Evolutionary conservation across 257 asterid species (phyloP), one percentile per base, ranked within the genome.

Genomic region (Nicotiana attenuata): DNA sequence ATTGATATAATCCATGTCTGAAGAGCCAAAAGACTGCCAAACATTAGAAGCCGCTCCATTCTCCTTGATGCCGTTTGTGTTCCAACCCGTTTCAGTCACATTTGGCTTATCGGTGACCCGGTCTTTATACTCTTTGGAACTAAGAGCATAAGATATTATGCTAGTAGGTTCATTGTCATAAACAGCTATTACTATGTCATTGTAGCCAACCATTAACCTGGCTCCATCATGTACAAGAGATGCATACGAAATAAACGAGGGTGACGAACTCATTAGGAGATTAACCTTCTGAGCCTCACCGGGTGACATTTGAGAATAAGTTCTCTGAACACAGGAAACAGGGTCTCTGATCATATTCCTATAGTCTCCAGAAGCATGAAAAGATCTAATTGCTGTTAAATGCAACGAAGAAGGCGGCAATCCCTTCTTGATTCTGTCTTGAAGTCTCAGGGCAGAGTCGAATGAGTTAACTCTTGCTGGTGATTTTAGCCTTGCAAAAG

Each of bases 331-430:
- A 47, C 76, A 85, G 26, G 85, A 55, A 76, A 92, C 79, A 1
- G 99, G 99, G 80, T 96, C 98, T 80, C 97, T 89, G 65, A 94
- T 88, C 99, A 94, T 93, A 85, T 88, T 68, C 78, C 91, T 85
- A 85, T 88, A 96, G 61, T 96, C 97, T 26, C 98, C 98, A 65
- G 93, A 96, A 78, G 98, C 97, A 82, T 96, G 98, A 83, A 96
- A 96, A 81, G 98, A 92, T 78, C 91, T 90, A 67, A 86, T 52
- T 4, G 87, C 87, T 0, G 92, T 83, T 84, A 96, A 87, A 84
- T 92, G 90, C 88, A 85, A 66, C 2, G 93, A 90, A 55, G 96
- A 89, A 83, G 97, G 94, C 1, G 93, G 92, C 78, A 90, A 90
- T 26, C 91, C 97, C 87, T 89, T 93, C n/a, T 52, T 81, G 6